Percentiles rank a stretch among this genome's conserved stretches.
Conservation (phyloP, 352 stramenopile genomes). For the Phytophthora syringae region DNA sequence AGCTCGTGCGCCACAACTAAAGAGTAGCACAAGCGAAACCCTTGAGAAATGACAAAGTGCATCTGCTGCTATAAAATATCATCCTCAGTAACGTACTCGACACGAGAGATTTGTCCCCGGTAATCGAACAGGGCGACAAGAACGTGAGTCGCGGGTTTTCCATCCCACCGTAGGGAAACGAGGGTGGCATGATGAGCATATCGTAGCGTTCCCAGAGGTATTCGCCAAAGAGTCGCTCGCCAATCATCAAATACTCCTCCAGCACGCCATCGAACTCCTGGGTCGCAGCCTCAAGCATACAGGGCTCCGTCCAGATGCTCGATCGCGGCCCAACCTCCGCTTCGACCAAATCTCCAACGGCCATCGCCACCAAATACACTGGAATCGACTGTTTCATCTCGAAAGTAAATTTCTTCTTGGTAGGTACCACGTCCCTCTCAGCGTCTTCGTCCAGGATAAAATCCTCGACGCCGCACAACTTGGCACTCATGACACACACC, state of each 20-base stretch:
- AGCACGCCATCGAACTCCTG: conserved; percentile 80
- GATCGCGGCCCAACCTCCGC: conserved; percentile 72
- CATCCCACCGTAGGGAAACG: conserved; percentile 98
- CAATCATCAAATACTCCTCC: conserved; percentile 75
- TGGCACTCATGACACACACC: conserved; percentile 90
- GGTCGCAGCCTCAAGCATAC: conserved; percentile 76
- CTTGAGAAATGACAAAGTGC: neutral
- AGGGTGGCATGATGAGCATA: conserved; percentile 85
- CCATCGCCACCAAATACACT: conserved; percentile 87
- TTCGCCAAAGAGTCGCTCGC: conserved; percentile 79
- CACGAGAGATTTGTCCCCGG: conserved; percentile 80
- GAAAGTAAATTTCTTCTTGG: conserved; percentile 62
- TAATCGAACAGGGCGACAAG: conserved; percentile 76
- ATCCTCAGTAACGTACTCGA: conserved; percentile 47
- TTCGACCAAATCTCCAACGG: conserved; percentile 76
- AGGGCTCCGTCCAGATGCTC: conserved; percentile 84
- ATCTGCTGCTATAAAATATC: neutral
- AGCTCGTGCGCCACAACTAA: conserved; percentile 84
- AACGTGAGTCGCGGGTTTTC: conserved; percentile 95
- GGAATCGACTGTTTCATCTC: conserved; percentile 87
- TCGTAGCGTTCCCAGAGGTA: conserved; percentile 90
- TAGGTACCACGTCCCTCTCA: conserved; percentile 9
- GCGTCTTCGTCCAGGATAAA: conserved; percentile 27
- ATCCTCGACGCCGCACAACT: conserved; percentile 39
- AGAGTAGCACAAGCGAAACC: neutral